Evolutionary conservation across 2,329 filamentous ascomycete species (phyloP).

Genomic region (Elsinoe necatrix): DNA sequence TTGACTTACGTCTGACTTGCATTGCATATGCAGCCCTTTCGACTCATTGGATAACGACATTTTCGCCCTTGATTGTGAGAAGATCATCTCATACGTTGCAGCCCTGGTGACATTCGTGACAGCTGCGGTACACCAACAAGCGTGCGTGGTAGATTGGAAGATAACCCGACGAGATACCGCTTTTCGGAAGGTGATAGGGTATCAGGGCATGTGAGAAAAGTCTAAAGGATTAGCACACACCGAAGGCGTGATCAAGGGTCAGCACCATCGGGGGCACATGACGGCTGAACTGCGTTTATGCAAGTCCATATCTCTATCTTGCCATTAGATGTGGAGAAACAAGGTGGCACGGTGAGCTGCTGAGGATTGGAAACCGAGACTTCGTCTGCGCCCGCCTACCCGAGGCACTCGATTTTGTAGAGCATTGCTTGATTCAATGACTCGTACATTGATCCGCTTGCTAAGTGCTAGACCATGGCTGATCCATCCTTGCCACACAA

Average conservation of each 20-base stretch:
- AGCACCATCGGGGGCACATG: not conserved
- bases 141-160: not conserved
- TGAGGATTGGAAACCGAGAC: too few relatives aligned
- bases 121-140: not conserved
- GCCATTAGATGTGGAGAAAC: too few relatives aligned
- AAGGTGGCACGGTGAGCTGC: too few relatives aligned
- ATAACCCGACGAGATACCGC: not conserved
- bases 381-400: too few relatives aligned
- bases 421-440: too few relatives aligned
- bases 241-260: slow-evolving; percentile 6
- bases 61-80: not conserved
- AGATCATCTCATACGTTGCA: not conserved
- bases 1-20: not conserved
- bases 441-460: too few relatives aligned
- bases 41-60: not conserved
- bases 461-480: too few relatives aligned
- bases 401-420: too few relatives aligned
- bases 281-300: not conserved
- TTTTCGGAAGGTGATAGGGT: slow-evolving; percentile 6
- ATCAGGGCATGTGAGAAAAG: not conserved
- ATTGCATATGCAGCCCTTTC: not conserved
- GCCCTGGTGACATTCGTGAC: not conserved
- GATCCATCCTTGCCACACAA: too few relatives aligned
- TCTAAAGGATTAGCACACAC: not conserved
- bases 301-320: not conserved